Percentiles rank a stretch among this genome's conserved stretches.
These are phyloP conservation scores for Ceratocystis cubensis DNA, from an alignment of 2,329 filamentous ascomycete genomes.

Conservation along the genomic window DNA sequence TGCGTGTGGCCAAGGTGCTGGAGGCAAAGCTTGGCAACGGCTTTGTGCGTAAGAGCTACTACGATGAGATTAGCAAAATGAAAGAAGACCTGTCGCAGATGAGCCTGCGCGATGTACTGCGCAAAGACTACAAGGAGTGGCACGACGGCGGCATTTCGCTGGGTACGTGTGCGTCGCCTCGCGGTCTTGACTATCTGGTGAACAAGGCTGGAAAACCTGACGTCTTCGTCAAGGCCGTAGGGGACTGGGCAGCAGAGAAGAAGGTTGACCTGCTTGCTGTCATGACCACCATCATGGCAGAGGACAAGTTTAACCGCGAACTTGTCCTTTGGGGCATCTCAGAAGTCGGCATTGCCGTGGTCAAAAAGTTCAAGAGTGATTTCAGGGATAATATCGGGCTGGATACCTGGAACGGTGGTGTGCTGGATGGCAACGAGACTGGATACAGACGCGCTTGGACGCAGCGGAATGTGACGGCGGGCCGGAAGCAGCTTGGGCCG, in stretches of 20 bases:
- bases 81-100: slow-evolving; percentile 56
- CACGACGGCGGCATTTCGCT: slow-evolving; percentile 42
- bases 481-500: slow-evolving; percentile 57
- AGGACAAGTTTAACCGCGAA: slow-evolving; percentile 49
- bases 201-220: slow-evolving; percentile 36
- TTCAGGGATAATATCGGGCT: slow-evolving; percentile 42
- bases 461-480: slow-evolving; percentile 49
- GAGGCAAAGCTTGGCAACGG: slow-evolving; percentile 33
- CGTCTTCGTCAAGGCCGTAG: neutral
- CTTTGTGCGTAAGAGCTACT: slow-evolving; percentile 47
- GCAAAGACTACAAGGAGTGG: slow-evolving; percentile 83
- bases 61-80: slow-evolving; percentile 44
- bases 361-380: slow-evolving; percentile 40
- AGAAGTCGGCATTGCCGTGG: slow-evolving; percentile 37
- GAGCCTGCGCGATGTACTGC: slow-evolving; percentile 52
- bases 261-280: slow-evolving; percentile 40
- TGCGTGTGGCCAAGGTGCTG: slow-evolving; percentile 44
- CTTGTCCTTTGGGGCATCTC: slow-evolving; percentile 53
- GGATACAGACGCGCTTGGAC: slow-evolving; percentile 50
- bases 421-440: slow-evolving; percentile 32
- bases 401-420: slow-evolving; percentile 39
- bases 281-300: slow-evolving; percentile 53
- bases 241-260: slow-evolving; percentile 26
- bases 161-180: slow-evolving; percentile 53
- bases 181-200: slow-evolving; percentile 48